These are phyloP conservation scores for Fusarium proliferatum DNA, from an alignment of 2,329 filamentous ascomycete genomes.

Conservation along the genomic window DNA sequence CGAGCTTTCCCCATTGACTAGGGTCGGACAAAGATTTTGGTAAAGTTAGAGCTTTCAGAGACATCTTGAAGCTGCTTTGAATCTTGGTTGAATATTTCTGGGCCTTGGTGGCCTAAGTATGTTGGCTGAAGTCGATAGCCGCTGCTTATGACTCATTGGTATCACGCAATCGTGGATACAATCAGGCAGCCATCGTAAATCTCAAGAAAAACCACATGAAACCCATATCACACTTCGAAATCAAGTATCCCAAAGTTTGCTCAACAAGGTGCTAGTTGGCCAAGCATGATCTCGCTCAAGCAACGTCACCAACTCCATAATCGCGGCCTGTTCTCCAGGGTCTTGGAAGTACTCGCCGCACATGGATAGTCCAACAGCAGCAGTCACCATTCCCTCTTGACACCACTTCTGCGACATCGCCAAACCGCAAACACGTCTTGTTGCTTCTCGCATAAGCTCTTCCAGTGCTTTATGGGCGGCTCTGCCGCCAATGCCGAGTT, in stretches of 20 bases:
- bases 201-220: too few species aligned
- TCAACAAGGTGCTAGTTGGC: neutral
- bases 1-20: slow-evolving; percentile 2
- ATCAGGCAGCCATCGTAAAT: neutral
- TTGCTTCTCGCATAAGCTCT: slow-evolving; percentile 15
- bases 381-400: slow-evolving; percentile 22
- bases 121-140: too few species aligned
- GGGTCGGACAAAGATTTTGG: neutral
- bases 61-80: neutral
- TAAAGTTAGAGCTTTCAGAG: neutral
- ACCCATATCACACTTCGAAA: too few species aligned
- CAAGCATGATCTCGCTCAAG: slow-evolving; percentile 30
- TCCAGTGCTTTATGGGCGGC: slow-evolving; percentile 24
- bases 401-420: slow-evolving; percentile 6
- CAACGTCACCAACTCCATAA: slow-evolving; percentile 5
- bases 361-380: slow-evolving; percentile 28
- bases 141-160: neutral
- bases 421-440: slow-evolving; percentile 15
- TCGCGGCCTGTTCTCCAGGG: slow-evolving; percentile 2
- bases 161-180: neutral
- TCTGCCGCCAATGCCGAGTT: slow-evolving; percentile 22
- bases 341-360: slow-evolving; percentile 33
- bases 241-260: neutral
- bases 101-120: accelerated
- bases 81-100: too few species aligned